Percentiles rank a stretch among this genome's conserved stretches.
Conservation (phyloP, 208 protist genomes). For the Crithidia brevicula region DNA sequence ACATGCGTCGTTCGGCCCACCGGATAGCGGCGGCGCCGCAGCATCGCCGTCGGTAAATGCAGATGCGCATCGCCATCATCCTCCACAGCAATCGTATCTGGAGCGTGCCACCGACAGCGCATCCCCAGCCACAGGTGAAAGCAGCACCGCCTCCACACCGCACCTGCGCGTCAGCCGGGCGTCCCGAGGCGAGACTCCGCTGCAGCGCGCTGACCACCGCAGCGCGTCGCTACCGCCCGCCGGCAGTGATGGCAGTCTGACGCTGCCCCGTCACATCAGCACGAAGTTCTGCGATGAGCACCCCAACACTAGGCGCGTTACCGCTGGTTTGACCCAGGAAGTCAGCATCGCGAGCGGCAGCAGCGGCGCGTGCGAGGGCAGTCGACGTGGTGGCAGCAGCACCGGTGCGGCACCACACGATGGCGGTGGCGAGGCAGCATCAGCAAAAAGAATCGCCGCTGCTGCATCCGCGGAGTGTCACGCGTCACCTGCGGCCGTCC, state of each 20-base stretch:
- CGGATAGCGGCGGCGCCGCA: too few species aligned
- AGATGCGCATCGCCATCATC: too few species aligned
- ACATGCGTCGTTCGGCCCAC: too few species aligned
- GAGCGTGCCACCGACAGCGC: background rate
- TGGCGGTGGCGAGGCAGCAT: too few species aligned
- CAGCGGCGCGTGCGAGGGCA: background rate
- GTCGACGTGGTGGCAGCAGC: conserved; percentile 7
- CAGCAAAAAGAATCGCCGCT: too few species aligned
- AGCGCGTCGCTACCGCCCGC: conserved; percentile 22
- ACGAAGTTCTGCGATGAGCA: background rate
- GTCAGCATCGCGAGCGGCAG: background rate
- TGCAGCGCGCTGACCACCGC: background rate
- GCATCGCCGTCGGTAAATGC: too few species aligned
- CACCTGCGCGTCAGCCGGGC: background rate
- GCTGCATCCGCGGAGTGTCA: too few species aligned
- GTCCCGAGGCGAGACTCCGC: background rate
- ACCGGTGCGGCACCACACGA: too few species aligned
- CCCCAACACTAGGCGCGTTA: too few species aligned
- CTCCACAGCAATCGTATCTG: background rate
- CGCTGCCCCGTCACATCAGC: background rate
- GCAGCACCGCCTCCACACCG: conserved; percentile 10
- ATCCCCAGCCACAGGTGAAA: background rate
- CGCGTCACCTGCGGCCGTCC: too few species aligned
- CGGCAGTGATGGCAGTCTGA: conserved; percentile 12
- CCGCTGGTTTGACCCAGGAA: background rate